Conservation (phyloP, 176 grass and related monocot species). For the Bromus sterilis region DNA sequence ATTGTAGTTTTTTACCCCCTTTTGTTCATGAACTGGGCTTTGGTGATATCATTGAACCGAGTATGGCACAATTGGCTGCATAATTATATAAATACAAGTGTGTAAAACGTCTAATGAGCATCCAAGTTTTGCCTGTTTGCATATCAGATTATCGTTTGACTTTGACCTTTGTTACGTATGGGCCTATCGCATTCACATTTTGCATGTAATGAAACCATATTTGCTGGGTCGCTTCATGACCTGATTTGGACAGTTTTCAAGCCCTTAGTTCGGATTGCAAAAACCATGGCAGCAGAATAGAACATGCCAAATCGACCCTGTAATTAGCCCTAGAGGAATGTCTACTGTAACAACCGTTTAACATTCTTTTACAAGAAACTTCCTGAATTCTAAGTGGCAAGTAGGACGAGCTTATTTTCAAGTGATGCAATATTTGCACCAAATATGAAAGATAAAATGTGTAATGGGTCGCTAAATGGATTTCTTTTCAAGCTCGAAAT, state of each 20-base stretch:
- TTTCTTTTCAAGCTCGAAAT: not conserved
- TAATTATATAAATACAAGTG: not conserved
- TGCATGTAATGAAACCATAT: not conserved
- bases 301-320: too few species aligned
- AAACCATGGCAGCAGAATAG: too few species aligned
- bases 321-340: too few species aligned
- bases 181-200: not conserved
- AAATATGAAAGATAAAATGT: not conserved
- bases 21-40: not conserved
- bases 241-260: not conserved
- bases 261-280: not conserved
- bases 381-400: not conserved
- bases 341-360: too few species aligned
- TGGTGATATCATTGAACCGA: not conserved
- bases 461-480: not conserved
- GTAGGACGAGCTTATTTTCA: not conserved
- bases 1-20: not conserved
- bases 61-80: not conserved
- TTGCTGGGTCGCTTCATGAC: not conserved
- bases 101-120: not conserved
- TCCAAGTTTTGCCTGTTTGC: not conserved
- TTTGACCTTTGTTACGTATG: not conserved
- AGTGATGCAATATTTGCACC: not conserved
- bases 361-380: too few species aligned
- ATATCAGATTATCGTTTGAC: not conserved